These are phyloP conservation scores for Paragyromitra xinjiangensis DNA, from an alignment of 495 filamentous ascomycete species.

Conservation along the genomic window DNA sequence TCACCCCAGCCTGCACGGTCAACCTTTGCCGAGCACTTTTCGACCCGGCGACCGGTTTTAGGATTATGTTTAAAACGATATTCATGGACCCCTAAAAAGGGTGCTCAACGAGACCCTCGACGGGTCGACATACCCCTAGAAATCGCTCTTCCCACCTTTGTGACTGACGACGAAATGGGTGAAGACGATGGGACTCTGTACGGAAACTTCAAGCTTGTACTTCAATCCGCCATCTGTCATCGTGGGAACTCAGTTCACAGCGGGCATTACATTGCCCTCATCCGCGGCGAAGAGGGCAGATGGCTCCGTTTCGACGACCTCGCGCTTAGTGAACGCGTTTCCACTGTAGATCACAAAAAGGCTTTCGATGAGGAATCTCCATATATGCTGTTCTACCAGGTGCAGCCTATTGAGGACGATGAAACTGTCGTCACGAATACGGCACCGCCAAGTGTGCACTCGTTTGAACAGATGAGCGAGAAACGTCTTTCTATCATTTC, in stretches of 20 bases:
- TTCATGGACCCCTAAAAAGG: constrained; percentile 74
- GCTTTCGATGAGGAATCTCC: constrained; percentile 83
- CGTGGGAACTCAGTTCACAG: constrained; percentile 86
- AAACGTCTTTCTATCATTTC: constrained; percentile 44
- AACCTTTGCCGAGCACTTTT: constrained; percentile 72
- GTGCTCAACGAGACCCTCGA: constrained; percentile 74
- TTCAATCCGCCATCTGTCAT: constrained; percentile 92
- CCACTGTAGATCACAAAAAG: constrained; percentile 76
- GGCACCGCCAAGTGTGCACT: constrained; percentile 60
- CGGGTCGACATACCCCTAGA: constrained; percentile 91
- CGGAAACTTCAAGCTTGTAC: constrained; percentile 84
- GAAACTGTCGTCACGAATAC: constrained; percentile 59
- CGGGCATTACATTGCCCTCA: constrained; percentile 88
- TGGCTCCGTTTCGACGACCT: constrained; percentile 96
- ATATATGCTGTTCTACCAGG: constrained; percentile 94
- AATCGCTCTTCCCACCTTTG: constrained; percentile 87
- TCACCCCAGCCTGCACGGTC: constrained; percentile 48
- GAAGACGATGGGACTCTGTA: constrained; percentile 70
- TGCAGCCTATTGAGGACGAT: constrained; percentile 81
- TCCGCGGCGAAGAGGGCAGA: constrained; percentile 73
- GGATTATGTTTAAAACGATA: constrained; percentile 94
- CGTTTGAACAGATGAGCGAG: constrained; percentile 29
- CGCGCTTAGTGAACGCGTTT: constrained; percentile 68
- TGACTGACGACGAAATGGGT: constrained; percentile 76
- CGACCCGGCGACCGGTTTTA: constrained; percentile 78